Evolutionary conservation across 2,329 filamentous ascomycete species (phyloP), one percentile per base, ranked within the genome.

Genomic region (Rhynchosporium secalis): DNA sequence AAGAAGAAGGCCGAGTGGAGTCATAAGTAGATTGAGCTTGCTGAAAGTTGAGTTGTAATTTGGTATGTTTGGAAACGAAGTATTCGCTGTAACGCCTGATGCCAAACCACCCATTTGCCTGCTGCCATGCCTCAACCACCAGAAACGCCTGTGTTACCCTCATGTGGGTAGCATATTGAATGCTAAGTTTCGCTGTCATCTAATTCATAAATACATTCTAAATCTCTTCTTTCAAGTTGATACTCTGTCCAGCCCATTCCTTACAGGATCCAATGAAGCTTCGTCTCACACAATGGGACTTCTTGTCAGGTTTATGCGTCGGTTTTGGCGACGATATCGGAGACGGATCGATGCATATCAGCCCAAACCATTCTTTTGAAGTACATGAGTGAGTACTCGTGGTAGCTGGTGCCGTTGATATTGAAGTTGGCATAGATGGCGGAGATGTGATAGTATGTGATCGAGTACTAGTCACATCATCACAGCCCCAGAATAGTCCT

Each of bases 1-100:
- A 98, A 98, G 86, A 86, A 90, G 80, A 96, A 96, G 83, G 80
- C 95, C 0, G 87, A 95, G 76, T 99, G 95, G 94, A 87, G 83
- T 65, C 82, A 97, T 76, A 86, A 91, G 75, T 96, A 65, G 48
- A 47, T 10, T 20, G 29, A 15, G 8, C 13, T 29, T 3, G n/a
- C 43, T 26, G 48, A 38, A 62, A 20, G 4, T 43, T 43, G 43
- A 8, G 10, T 38, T 58, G 29, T 48, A 40, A 49, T 56, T 26
- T 43, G 33, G 51, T 49, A 61, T 61, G 15, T 56, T 47, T 47
- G 46, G 58, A 38, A 29, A 48, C 52, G 29, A 45, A 56, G 55
- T 38, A 20, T 49, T 58, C 28, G 41, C 36, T 64, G 47, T 61
- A 26, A 58, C 58, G 61, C 62, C 61, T 62, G 45, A 64, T 61